Base-by-base conservation (phyloP, 257 asterid genomes). In the Nicotiana noctiflora region DNA sequence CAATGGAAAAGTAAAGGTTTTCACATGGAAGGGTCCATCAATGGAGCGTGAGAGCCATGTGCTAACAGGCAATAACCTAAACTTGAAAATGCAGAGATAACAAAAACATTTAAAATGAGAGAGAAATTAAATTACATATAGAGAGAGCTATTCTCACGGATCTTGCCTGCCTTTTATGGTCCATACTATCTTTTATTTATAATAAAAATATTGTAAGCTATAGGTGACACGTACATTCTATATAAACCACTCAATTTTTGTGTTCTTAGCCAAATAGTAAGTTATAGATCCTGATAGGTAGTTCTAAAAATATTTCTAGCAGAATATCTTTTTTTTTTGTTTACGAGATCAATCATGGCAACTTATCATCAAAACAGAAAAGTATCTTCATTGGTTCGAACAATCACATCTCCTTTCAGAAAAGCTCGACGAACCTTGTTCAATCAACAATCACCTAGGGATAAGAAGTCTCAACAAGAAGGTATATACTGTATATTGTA, bases 11-110 rank as follows among this genome's bases (percentile, higher is more conserved):
- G 76, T 66, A 68, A 80, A 32, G 51, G 61, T n/a, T 23, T 81
- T 83, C 89, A 86, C 87, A 86, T 88, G 89, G 79, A 77, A 25
- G 75, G 88, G 86, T 52, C 89, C 88, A 88, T 86, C 82, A 67
- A 88, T 85, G 87, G 82, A 82, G 80, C 87, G 85, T 88, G 87
- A 84, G 55, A 46, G 75, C 86, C 91, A 88, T 88, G 91, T 88
- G 89, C 88, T 64, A 40, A 40, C 12, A 40, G 12, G 49, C 12
- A 40, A 2, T 40, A 40, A 34, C 49, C 78, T 77, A 77, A 51
- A 51, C 56, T 51, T 51, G 55, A 59, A 74, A 49, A 44, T 75
- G 32, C 23, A 56, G 62, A 15, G 80, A 75, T 59, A n/a, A 57
- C 25, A 23, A 46, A 44, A 14, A 19, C 9, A 57, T 12, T 67